Percentiles rank a stretch among this genome's conserved stretches.
These are phyloP conservation scores for Aspergillus jensenii DNA, from an alignment of 2,329 filamentous ascomycete species.

Conservation along the genomic window DNA sequence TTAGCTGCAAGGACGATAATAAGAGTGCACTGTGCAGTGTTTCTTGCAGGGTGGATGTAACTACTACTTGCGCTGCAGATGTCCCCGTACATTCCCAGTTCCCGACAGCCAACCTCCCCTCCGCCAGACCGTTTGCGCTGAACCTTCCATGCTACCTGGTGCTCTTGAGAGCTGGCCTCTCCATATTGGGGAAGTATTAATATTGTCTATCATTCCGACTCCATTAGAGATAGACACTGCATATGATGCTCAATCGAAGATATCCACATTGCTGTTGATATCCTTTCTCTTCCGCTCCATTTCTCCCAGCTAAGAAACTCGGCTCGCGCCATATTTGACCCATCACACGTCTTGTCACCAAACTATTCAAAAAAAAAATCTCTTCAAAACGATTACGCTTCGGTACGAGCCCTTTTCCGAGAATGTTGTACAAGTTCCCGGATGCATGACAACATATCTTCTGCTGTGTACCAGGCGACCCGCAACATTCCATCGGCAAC, in stretches of 20 bases:
- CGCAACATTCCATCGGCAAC: slow-evolving; percentile 2
- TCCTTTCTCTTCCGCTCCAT: neutral
- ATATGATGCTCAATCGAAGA: neutral
- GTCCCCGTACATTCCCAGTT: neutral
- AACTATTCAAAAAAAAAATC: neutral
- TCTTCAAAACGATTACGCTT: neutral
- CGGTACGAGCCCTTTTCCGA: neutral
- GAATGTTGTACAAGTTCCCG: slow-evolving; percentile 5
- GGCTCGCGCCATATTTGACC: slow-evolving; percentile 1
- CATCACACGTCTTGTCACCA: slow-evolving; percentile 2
- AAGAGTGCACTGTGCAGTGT: neutral
- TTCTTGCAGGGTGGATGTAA: neutral
- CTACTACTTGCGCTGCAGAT: slow-evolving; percentile 4
- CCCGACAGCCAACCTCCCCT: neutral
- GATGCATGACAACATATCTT: neutral
- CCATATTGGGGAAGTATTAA: neutral
- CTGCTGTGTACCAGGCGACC: neutral
- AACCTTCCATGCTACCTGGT: neutral
- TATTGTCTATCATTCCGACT: neutral
- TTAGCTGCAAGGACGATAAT: slow-evolving; percentile 6
- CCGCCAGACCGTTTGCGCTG: neutral
- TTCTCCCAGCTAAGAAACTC: neutral
- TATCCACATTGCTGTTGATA: neutral
- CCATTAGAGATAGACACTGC: neutral
- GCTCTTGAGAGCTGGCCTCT: neutral